These are phyloP conservation scores for Lyophyllum semitale DNA, from an alignment of 768 basidiomycete genomes.

Conservation along the genomic window DNA sequence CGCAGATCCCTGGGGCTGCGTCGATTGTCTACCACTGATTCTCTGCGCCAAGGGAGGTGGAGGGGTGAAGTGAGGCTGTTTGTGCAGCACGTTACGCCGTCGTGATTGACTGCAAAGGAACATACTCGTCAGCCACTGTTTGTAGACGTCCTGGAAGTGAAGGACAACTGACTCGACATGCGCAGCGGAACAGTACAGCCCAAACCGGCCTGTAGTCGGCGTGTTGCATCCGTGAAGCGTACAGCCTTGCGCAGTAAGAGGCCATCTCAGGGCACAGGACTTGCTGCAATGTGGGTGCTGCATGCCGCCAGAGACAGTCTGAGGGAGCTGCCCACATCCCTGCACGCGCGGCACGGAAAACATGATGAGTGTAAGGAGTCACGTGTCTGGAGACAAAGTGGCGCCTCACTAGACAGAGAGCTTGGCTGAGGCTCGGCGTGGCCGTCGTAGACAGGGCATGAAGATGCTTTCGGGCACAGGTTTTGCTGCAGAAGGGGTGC, in stretches of 20 bases:
- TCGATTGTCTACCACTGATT: neutral
- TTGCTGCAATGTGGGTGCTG: slow-evolving; percentile 17
- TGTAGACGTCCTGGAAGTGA: neutral
- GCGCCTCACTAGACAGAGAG: slow-evolving; percentile 1
- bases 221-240: slow-evolving; percentile 4
- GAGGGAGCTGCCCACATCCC: slow-evolving; percentile 16
- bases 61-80: neutral
- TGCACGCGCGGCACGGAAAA: neutral
- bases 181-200: slow-evolving; percentile 11
- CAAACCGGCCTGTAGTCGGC: slow-evolving; percentile 6
- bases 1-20: neutral
- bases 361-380: neutral
- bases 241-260: slow-evolving; percentile 1
- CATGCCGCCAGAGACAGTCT: slow-evolving; percentile 1
- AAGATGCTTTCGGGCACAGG: slow-evolving; percentile 12
- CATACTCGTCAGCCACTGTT: neutral
- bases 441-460: neutral
- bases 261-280: slow-evolving; percentile 9
- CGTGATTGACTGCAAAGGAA: neutral
- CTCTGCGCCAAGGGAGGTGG: neutral
- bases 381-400: neutral
- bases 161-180: slow-evolving; percentile 1
- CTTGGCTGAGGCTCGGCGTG: neutral
- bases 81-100: neutral
- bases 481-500: slow-evolving; percentile 17